Evolutionary conservation across 495 filamentous ascomycete species (phyloP).

Genomic region (Penicillium ochrochloron): DNA sequence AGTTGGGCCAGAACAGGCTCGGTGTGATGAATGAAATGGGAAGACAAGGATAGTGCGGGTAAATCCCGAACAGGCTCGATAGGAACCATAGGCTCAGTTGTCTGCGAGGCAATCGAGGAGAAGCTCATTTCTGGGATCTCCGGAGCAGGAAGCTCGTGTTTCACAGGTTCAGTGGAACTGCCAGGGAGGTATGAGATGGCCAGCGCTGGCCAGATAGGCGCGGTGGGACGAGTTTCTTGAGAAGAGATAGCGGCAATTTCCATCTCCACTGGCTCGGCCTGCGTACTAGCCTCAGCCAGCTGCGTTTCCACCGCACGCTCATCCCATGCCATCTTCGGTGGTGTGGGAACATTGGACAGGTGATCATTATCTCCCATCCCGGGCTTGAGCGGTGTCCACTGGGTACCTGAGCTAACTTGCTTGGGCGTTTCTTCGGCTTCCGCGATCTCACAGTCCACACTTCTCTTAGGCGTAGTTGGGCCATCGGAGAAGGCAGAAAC

Average conservation of each 20-base stretch:
- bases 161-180: conserved; percentile 39
- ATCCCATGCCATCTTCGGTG: conserved; percentile 48
- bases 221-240: conserved; percentile 44
- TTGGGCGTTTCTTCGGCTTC: conserved; percentile 26
- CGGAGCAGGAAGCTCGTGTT: conserved; percentile 26
- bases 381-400: conserved; percentile 42
- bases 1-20: conserved; percentile 28
- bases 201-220: conserved; percentile 37
- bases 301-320: conserved; percentile 26
- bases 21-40: conserved; percentile 28
- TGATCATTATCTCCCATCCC: conserved; percentile 32
- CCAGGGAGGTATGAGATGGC: conserved; percentile 39
- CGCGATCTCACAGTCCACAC: conserved; percentile 27
- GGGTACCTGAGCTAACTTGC: conserved; percentile 42
- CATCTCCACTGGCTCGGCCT: conserved; percentile 33
- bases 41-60: conserved; percentile 34
- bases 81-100: conserved; percentile 33
- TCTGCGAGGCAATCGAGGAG: conserved; percentile 31
- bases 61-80: conserved; percentile 25
- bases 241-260: conserved; percentile 41
- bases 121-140: conserved; percentile 29
- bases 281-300: conserved; percentile 23
- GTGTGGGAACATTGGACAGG: conserved; percentile 40
- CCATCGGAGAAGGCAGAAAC: conserved; percentile 7
- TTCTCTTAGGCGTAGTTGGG: conserved; percentile 33